These are phyloP conservation scores for Kalmanozyma brasiliensis DNA, from an alignment of 1,284 basidiomycete genomes.

Conservation along the genomic window DNA sequence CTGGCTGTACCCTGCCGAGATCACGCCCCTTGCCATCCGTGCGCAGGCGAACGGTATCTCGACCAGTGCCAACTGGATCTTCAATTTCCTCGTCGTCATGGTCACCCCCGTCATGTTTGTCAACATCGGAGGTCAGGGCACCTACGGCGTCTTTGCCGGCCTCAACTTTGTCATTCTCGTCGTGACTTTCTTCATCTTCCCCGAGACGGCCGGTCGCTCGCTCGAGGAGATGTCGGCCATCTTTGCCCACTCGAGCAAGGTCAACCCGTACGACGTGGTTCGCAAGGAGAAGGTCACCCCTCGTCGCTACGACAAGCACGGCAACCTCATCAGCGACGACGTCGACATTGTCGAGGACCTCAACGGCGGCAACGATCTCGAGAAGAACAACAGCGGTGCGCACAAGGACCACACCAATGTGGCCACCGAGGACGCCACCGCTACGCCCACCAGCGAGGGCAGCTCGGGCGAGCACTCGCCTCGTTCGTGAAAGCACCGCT, in stretches of 20 bases:
- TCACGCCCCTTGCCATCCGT: slow-evolving; percentile 62
- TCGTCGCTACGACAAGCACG: slow-evolving; percentile 60
- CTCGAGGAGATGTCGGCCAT: slow-evolving; percentile 64
- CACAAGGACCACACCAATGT: slow-evolving; percentile 23
- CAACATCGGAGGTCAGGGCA: slow-evolving; percentile 38
- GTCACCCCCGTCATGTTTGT: slow-evolving; percentile 54
- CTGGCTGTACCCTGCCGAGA: slow-evolving; percentile 67
- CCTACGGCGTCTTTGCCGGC: slow-evolving; percentile 54
- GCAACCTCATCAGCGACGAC: slow-evolving; percentile 51
- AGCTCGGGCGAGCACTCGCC: slow-evolving; percentile 24
- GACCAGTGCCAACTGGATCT: slow-evolving; percentile 62
- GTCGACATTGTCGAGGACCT: slow-evolving; percentile 40
- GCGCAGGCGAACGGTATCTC: slow-evolving; percentile 64
- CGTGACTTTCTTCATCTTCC: slow-evolving; percentile 57
- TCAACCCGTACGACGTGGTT: slow-evolving; percentile 64
- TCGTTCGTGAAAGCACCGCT: slow-evolving; percentile 17
- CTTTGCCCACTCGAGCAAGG: slow-evolving; percentile 56
- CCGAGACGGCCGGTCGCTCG: slow-evolving; percentile 60
- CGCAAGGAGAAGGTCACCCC: slow-evolving; percentile 53
- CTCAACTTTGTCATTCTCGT: slow-evolving; percentile 57
- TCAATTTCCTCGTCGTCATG: slow-evolving; percentile 65
- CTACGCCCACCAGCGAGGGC: slow-evolving; percentile 34
- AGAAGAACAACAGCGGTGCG: slow-evolving; percentile 19
- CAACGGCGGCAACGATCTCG: slow-evolving; percentile 34
- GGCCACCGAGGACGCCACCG: slow-evolving; percentile 34